Base-by-base conservation (phyloP, 192 early-diverging fungal species). In the Entomortierella parvispora region DNA sequence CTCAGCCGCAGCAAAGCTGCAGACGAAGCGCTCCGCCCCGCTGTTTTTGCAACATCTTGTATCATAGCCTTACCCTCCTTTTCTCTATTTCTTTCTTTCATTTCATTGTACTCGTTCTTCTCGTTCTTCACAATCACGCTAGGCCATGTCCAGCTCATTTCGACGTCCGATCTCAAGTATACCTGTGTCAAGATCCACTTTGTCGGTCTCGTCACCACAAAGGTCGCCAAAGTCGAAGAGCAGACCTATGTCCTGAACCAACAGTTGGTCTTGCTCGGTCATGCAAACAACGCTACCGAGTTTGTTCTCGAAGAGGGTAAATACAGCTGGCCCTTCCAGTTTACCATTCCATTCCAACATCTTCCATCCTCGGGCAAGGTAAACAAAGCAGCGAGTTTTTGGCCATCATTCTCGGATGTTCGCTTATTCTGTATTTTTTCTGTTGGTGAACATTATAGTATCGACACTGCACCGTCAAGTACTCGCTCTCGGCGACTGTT, bases 291-390 rank as follows among this genome's bases (percentile, higher is more conserved):
- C 40, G 46, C 58, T 5, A 31, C 46, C 2, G 69, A 71, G 28
- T 33, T 25, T 45, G 2, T 33, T 14, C 37, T 71, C 9, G 46
- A 49, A 11, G 62, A 64, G 33, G 69, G 69, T 7, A 63, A 71
- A 20, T 46, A 71, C 48, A 45, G 33, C 20, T 71, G 69, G 69
- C 61, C 69, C 2, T 71, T 71, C 47, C 17, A 57, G 37, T 71
- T 71, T 46, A 43, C 45, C 1, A 32, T 71, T 6, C 69, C 69
- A 1, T 47, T 58, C 20, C 69, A 71, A 20, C 69, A 71, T 29
- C 10, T 64, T 15, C 69, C 69, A 2, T 71, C 69, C 0, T 58
- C 54, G 18, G 69, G 69, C 11, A 71, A 71, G 69, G 69, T 71
- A 62, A 43, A 29, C 4, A 14, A 31, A 2, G 8, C n/a, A 6